Conservation (phyloP, 768 basidiomycete species). For the Rhodotorula graminis region DNA sequence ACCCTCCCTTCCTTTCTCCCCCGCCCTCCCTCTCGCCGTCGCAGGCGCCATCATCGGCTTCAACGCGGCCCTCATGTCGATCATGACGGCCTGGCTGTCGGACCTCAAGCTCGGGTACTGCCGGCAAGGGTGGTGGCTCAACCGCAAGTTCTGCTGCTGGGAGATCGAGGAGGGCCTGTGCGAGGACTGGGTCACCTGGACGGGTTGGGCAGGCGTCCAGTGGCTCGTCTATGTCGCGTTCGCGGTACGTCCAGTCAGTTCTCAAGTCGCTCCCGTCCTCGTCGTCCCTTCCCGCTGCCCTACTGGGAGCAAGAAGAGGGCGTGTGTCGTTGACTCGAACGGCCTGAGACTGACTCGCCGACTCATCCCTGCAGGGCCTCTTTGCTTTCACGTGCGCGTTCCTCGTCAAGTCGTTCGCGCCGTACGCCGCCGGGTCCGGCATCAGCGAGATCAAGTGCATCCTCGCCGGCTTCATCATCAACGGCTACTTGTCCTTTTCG, state of each 20-base stretch:
- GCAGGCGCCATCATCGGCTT: slow-evolving; percentile 83
- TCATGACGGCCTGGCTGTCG: slow-evolving; percentile 92
- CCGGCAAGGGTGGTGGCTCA: slow-evolving; percentile 89
- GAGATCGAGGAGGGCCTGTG: slow-evolving; percentile 87
- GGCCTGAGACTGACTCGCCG: too few relatives aligned
- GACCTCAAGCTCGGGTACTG: slow-evolving; percentile 98
- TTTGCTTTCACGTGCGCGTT: slow-evolving; percentile 86
- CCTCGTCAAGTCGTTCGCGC: slow-evolving; percentile 80
- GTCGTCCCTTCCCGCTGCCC: too few relatives aligned
- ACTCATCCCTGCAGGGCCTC: slow-evolving; percentile 53
- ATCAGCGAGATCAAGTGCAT: slow-evolving; percentile 99
- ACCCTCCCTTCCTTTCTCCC: too few relatives aligned
- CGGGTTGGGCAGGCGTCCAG: slow-evolving; percentile 59
- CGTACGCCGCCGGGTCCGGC: slow-evolving; percentile 93
- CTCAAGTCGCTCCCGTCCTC: too few relatives aligned
- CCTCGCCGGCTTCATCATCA: slow-evolving; percentile 92
- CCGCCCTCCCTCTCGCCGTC: too few relatives aligned
- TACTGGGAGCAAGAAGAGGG: too few relatives aligned
- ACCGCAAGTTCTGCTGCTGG: slow-evolving; percentile 97
- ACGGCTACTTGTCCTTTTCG: slow-evolving; percentile 82
- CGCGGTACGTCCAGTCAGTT: slow-evolving; percentile 59
- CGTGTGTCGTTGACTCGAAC: too few relatives aligned
- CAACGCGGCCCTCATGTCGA: slow-evolving; percentile 91
- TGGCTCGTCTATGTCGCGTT: slow-evolving; percentile 84
- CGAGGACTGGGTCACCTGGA: slow-evolving; percentile 89